These are phyloP conservation scores for Boechera retrofracta DNA, from an alignment of 345 rosid genomes.

Conservation along the genomic window DNA sequence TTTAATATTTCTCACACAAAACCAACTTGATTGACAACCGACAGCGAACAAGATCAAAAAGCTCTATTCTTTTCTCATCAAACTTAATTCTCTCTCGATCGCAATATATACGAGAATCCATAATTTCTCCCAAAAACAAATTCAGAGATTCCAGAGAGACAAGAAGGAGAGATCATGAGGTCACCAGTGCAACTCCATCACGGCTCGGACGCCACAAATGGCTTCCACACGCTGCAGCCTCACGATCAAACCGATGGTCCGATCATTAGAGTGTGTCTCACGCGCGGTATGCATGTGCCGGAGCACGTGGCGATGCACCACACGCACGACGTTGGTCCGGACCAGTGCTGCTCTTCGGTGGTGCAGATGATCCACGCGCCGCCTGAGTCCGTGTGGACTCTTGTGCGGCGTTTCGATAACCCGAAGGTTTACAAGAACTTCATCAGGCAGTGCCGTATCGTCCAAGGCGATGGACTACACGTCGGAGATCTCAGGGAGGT, in stretches of 20 bases:
- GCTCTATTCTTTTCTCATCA: slow-evolving; percentile 29
- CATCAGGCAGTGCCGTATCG: slow-evolving; percentile 72
- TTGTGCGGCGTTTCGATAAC: slow-evolving; percentile 80
- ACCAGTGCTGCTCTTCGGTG: slow-evolving; percentile 74
- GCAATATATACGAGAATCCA: slow-evolving; percentile 25
- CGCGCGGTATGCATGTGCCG: slow-evolving; percentile 51
- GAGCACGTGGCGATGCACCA: slow-evolving; percentile 64
- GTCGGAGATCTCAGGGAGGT: slow-evolving; percentile 81
- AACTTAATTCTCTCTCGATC: slow-evolving; percentile 2
- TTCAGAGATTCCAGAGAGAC: neutral
- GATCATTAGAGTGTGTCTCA: slow-evolving; percentile 36
- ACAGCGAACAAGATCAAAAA: slow-evolving; percentile 45
- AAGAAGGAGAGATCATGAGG: slow-evolving; percentile 47
- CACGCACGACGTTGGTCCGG: slow-evolving; percentile 53
- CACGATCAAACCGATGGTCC: slow-evolving; percentile 44
- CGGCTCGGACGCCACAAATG: slow-evolving; percentile 33
- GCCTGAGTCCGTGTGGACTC: slow-evolving; percentile 68
- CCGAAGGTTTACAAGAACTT: slow-evolving; percentile 85
- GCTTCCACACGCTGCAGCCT: slow-evolving; percentile 40
- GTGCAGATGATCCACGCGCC: slow-evolving; percentile 73
- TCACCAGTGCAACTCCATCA: slow-evolving; percentile 62
- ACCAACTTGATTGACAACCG: slow-evolving; percentile 58
- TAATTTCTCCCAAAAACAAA: neutral
- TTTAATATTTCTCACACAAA: slow-evolving; percentile 43
- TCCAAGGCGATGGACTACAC: slow-evolving; percentile 66